phyloP scores from a whole-genome alignment of 805 yeast genomes.

The Candida caryicola region DNA sequence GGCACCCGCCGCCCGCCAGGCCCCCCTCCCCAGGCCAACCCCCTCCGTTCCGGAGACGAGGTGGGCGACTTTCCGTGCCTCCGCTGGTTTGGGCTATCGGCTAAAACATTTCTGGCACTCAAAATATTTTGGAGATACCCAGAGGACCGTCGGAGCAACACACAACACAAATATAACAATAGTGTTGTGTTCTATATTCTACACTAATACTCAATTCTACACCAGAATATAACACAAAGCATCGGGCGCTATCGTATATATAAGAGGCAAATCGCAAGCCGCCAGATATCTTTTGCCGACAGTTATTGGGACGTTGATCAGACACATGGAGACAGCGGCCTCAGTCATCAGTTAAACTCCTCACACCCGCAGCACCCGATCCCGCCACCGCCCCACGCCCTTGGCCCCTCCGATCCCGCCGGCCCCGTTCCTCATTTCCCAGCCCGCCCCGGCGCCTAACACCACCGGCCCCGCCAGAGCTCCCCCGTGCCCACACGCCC shows the following conservation, averaged over 20 bases:
- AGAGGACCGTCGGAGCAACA: not conserved
- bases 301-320: slow-evolving; percentile 1
- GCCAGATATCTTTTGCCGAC: not conserved
- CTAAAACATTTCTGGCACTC: not conserved
- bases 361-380: too few species aligned
- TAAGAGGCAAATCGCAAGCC: not conserved
- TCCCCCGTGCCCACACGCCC: too few species aligned
- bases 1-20: not conserved
- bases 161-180: not conserved
- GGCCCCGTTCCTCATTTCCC: too few species aligned
- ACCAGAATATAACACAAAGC: not conserved
- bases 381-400: too few species aligned
- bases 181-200: not conserved
- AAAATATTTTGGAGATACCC: not conserved
- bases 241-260: not conserved
- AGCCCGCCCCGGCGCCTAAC: too few species aligned
- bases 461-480: too few species aligned
- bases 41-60: too few species aligned
- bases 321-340: not conserved
- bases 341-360: slow-evolving; percentile 2
- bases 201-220: not conserved
- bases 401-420: too few species aligned
- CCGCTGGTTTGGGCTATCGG: not conserved
- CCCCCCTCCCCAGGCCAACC: not conserved
- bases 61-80: not conserved